These are phyloP conservation scores for Beauveria varroae DNA, from an alignment of 2,329 filamentous ascomycete genomes.

Conservation along the genomic window DNA sequence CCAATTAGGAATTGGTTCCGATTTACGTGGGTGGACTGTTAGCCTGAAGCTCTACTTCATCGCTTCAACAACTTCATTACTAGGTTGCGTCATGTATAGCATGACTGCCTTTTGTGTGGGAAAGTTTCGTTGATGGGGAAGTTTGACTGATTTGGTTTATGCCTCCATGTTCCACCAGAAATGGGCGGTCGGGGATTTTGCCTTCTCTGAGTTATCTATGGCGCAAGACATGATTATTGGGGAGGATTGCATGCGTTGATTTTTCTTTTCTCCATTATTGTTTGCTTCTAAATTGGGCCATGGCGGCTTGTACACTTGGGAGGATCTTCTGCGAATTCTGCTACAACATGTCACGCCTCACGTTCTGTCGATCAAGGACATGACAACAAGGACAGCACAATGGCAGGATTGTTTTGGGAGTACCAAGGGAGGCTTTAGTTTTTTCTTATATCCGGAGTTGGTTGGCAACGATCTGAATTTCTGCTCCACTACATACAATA, in stretches of 20 bases:
- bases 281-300: conserved; percentile 1
- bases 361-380: background rate
- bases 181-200: conserved; percentile 10
- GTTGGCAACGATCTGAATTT: conserved; percentile 3
- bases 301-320: background rate
- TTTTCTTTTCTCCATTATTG: conserved; percentile 2
- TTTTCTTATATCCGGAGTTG: conserved; percentile 9
- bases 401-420: background rate
- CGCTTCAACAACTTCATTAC: background rate
- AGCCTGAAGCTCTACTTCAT: conserved; percentile 11
- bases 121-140: background rate
- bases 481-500: background rate
- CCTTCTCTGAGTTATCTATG: conserved; percentile 5
- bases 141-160: background rate
- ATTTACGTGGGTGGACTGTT: background rate
- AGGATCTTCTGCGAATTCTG: background rate
- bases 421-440: background rate
- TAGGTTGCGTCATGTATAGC: background rate
- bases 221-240: background rate
- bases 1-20: conserved; percentile 27
- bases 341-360: background rate
- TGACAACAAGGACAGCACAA: background rate
- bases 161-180: conserved; percentile 5
- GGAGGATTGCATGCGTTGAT: background rate
- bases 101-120: background rate